phyloP scores from a whole-genome alignment of 331 rosid genomes.

The Malus hybrid region DNA sequence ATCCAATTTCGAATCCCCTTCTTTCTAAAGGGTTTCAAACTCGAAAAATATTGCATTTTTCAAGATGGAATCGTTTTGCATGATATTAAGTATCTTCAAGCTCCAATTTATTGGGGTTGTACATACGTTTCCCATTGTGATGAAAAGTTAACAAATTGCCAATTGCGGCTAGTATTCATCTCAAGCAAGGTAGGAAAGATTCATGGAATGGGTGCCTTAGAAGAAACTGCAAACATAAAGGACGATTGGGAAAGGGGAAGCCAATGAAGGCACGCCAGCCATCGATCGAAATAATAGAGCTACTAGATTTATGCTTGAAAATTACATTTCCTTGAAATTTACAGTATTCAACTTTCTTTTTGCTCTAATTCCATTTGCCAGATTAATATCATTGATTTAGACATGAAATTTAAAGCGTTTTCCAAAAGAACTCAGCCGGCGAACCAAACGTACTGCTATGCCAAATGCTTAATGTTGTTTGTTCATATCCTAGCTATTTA shows the following conservation, averaged over 20 bases:
- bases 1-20: too few relatives aligned
- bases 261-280: not conserved
- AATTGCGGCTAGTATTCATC: not conserved
- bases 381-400: not conserved
- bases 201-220: conserved; percentile 40
- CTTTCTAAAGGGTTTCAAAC: too few relatives aligned
- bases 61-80: not conserved
- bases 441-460: too few relatives aligned
- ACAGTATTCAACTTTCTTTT: not conserved
- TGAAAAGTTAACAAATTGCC: not conserved
- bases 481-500: too few relatives aligned
- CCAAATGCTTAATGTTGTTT: too few relatives aligned
- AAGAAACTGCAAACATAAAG: conserved; percentile 23
- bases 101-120: not conserved
- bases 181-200: not conserved
- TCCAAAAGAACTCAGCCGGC: too few relatives aligned
- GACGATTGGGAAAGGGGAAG: conserved; percentile 9
- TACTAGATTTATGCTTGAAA: not conserved
- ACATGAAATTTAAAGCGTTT: not conserved
- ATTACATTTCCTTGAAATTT: not conserved
- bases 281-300: not conserved
- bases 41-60: not conserved
- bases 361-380: not conserved
- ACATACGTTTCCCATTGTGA: not conserved
- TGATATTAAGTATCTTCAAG: not conserved